Conservation (phyloP, 2,329 filamentous ascomycete genomes). For the Phialemoniopsis sp. region DNA sequence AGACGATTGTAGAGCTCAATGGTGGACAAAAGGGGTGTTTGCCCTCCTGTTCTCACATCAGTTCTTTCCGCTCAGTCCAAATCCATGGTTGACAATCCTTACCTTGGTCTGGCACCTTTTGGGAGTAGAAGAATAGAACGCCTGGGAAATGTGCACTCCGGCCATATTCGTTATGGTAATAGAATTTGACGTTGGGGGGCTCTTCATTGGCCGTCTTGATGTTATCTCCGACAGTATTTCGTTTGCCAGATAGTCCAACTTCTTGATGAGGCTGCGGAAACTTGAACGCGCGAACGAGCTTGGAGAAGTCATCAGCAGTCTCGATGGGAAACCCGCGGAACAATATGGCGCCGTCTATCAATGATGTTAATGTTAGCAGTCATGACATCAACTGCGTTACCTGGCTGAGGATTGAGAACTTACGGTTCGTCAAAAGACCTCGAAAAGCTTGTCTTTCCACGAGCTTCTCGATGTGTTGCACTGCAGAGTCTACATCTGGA, state of each 20-base stretch:
- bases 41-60: no score
- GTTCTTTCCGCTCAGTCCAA: background rate
- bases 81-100: no score
- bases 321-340: conserved; percentile 6
- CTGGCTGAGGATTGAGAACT: no score
- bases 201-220: conserved; percentile 10
- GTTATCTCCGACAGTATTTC: conserved; percentile 1
- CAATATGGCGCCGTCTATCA: conserved; percentile 6
- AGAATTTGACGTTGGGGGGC: conserved; percentile 5
- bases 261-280: conserved; percentile 5
- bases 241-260: conserved; percentile 7
- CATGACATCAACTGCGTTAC: no score
- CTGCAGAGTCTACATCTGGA: conserved; percentile 1
- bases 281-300: conserved; percentile 3
- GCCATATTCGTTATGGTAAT: conserved; percentile 9
- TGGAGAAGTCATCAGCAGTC: background rate
- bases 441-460: background rate
- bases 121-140: conserved; percentile 8
- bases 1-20: conserved; percentile 8
- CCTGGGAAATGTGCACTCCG: conserved; percentile 7
- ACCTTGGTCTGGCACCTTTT: conserved; percentile 4
- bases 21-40: conserved; percentile 8
- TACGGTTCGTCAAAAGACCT: conserved; percentile 1
- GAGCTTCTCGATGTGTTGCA: conserved; percentile 1
- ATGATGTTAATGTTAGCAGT: no score